A percentile compares a stretch with the other conserved stretches of the same genome.
These are phyloP conservation scores for Paracoccidioides lutzii DNA, from an alignment of 2,329 filamentous ascomycete species.

Conservation along the genomic window DNA sequence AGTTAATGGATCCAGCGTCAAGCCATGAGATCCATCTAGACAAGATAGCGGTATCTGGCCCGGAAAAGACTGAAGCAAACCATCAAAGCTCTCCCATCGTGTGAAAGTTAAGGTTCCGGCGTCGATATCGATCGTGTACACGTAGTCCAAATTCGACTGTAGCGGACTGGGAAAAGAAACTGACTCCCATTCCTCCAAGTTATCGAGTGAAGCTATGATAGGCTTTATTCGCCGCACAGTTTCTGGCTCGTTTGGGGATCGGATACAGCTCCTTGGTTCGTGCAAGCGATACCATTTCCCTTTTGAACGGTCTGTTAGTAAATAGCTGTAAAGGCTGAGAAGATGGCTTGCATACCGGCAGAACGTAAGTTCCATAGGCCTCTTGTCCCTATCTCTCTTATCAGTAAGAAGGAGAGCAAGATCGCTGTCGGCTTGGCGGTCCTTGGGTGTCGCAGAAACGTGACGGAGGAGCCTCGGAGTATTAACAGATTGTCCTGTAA, in stretches of 20 bases:
- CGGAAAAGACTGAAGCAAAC: conserved; percentile 1
- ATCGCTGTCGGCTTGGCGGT: neutral
- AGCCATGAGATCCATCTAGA: neutral
- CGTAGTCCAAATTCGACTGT: conserved; percentile 14
- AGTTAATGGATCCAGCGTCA: conserved; percentile 3
- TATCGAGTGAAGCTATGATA: conserved; percentile 5
- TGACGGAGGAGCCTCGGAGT: neutral
- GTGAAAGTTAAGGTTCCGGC: conserved; percentile 11
- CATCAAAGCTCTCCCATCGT: conserved; percentile 3
- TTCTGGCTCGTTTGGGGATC: conserved; percentile 3
- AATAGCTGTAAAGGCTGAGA: conserved; percentile 2
- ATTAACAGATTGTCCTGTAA: neutral
- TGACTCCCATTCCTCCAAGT: conserved; percentile 13
- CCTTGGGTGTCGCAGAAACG: neutral
- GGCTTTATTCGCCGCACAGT: conserved; percentile 5
- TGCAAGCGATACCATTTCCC: conserved; percentile 16
- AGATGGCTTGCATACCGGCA: conserved; percentile 2
- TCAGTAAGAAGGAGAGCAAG: neutral
- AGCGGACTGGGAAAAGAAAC: conserved; percentile 14
- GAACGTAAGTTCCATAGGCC: conserved; percentile 9
- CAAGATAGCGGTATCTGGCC: conserved; percentile 5
- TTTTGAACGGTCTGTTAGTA: conserved; percentile 13
- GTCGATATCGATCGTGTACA: conserved; percentile 18
- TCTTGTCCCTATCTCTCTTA: conserved; percentile 7
- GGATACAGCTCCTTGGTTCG: conserved; percentile 5